Evolutionary conservation across 2,329 filamentous ascomycete genomes (phyloP), one percentile per base, ranked within the genome.

Genomic region (Pyrenochaeta sp.): DNA sequence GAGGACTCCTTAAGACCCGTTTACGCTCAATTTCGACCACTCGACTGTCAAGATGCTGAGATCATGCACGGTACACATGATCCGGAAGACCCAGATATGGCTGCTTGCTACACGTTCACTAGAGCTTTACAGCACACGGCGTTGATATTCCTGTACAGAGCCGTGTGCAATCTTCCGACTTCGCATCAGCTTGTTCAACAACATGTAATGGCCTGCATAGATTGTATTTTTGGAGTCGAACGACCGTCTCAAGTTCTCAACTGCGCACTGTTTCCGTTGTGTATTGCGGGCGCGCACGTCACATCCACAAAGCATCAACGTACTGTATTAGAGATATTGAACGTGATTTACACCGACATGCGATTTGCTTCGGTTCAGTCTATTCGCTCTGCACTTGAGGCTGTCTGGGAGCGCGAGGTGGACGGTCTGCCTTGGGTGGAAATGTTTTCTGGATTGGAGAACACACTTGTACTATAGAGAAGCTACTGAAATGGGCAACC

Each of bases 111-210:
- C n/a, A n/a, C n/a, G n/a, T n/a, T n/a, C n/a, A n/a, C n/a, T 35
- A 37, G 45, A 15, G 41, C 48, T 15, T 52, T 54, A n/a, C 51
- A 54, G 30, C 51, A 54, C 18, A 37, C 51, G 3, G 51, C 36
- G 6, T 28, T 52, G 10, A 54, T 54, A 24, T 54, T 52, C 18
- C 48, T 54, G 9, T 54, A 54, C 41, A 52, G 51, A 9, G 51
- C 51, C 5, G 44, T 54, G 13, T 35, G 35, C 19, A 32, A 45
- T 14, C 40, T 54, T 13, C 48, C 51, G 9, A 34, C 31, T 14
- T 23, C 30, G 3, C 51, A 54, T 20, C 29, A 30, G 14, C 41
- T 52, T 22, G 41, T 54, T 4, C 51, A 54, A 24, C 51, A 54
- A 23, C 51, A 54, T 27, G 48, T 54, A 15, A 37, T 40, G 10